phyloP scores from a whole-genome alignment of 345 rosid genomes.

The Camelina laxa region DNA sequence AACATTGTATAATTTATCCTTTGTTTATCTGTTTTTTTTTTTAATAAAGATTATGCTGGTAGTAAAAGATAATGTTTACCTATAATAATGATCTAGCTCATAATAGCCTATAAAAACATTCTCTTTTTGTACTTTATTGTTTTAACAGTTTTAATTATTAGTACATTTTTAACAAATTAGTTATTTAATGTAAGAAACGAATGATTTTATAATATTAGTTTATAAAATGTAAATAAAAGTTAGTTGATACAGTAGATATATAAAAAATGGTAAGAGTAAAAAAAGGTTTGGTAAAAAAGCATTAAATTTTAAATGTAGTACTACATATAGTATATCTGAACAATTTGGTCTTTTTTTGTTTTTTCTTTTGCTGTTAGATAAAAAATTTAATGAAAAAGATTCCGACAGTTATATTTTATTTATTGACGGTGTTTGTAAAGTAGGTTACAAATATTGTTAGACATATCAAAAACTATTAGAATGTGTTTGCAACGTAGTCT shows the following conservation, averaged over 20 bases:
- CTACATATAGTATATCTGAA: not conserved
- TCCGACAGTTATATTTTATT: not conserved
- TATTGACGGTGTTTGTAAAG: not conserved
- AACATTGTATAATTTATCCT: not conserved
- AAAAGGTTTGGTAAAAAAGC: not conserved
- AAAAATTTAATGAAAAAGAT: too few relatives aligned
- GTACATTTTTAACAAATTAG: not conserved
- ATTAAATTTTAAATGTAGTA: not conserved
- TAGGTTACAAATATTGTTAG: not conserved
- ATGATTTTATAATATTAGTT: too few relatives aligned
- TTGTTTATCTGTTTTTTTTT: constrained; percentile 6
- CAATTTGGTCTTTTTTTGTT: not conserved
- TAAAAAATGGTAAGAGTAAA: not conserved
- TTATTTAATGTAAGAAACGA: not conserved
- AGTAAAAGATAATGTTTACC: constrained; percentile 12
- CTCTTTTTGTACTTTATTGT: not conserved
- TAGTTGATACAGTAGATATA: not conserved
- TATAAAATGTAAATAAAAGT: not conserved
- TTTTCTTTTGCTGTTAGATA: too few relatives aligned
- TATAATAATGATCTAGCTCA: not conserved
- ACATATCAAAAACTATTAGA: not conserved
- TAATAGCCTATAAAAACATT: constrained; percentile 7
- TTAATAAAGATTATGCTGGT: not conserved
- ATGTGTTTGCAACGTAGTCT: not conserved
- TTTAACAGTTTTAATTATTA: not conserved